Conservation (phyloP, 108 stramenopile genomes). For the Stephanodiscus triporus region DNA sequence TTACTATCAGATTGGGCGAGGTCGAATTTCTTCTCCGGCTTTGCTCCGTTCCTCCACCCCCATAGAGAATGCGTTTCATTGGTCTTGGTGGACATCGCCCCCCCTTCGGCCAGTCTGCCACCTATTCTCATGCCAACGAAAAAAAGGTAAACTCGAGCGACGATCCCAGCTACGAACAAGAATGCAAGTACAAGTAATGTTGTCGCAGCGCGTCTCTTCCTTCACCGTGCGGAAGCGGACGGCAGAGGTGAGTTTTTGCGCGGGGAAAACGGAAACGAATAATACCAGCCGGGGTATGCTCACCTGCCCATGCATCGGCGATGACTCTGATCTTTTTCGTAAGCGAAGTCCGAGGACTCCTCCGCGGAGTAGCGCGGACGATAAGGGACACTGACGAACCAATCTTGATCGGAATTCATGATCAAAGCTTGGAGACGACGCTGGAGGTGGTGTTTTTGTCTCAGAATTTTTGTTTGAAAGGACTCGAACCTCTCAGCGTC, state of each 20-base stretch:
- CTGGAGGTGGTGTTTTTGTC: too few relatives aligned
- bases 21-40: slow-evolving; percentile 13
- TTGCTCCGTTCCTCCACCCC: slow-evolving; percentile 5
- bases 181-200: slow-evolving; percentile 9
- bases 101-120: neutral
- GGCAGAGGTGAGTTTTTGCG: neutral
- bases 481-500: too few relatives aligned
- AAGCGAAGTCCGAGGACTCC: slow-evolving; percentile 32
- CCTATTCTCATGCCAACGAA: neutral
- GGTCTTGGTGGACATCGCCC: neutral
- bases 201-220: slow-evolving; percentile 23
- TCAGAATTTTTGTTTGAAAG: too few relatives aligned
- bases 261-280: neutral
- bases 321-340: slow-evolving; percentile 32
- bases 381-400: slow-evolving; percentile 6
- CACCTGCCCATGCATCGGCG: slow-evolving; percentile 16
- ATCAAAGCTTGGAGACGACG: neutral
- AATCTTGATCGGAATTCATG: slow-evolving; percentile 4
- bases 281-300: neutral
- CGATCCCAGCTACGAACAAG: slow-evolving; percentile 5
- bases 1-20: slow-evolving; percentile 29
- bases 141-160: slow-evolving; percentile 24
- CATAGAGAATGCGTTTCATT: neutral
- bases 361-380: slow-evolving; percentile 41
- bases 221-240: neutral